Conservation (phyloP, 73 alveolate species). For the Paramecium tetraurelia region DNA sequence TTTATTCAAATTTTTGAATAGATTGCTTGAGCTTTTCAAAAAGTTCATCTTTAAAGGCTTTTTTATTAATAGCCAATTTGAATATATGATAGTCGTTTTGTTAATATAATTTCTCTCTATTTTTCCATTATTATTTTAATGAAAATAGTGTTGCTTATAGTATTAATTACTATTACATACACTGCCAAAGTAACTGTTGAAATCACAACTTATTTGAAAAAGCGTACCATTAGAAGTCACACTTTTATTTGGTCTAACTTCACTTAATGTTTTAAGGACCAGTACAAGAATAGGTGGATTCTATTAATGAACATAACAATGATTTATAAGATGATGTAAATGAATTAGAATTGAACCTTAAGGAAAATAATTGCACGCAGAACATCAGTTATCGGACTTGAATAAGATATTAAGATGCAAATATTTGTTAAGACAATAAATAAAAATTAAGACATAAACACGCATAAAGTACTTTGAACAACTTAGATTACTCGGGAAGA, state of each 20-base stretch:
- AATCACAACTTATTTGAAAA: not conserved
- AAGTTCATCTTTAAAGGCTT: not conserved
- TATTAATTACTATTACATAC: not conserved
- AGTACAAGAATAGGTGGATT: conserved; percentile 24
- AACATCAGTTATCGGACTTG: not conserved
- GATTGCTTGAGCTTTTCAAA: not conserved
- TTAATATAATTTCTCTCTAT: not conserved
- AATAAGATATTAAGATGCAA: not conserved
- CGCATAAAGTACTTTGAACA: conserved; percentile 9
- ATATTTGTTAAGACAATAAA: not conserved
- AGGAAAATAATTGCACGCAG: not conserved
- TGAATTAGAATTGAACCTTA: not conserved
- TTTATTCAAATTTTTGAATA: not conserved
- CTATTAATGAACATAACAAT: not conserved
- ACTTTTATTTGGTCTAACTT: not conserved
- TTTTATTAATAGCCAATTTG: not conserved
- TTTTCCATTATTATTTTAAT: not conserved
- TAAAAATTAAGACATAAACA: not conserved
- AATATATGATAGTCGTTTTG: conserved; percentile 6
- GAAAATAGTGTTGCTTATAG: not conserved
- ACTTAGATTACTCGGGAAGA: not conserved
- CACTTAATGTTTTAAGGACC: conserved; percentile 4
- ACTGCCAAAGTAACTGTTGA: not conserved
- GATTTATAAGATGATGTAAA: not conserved
- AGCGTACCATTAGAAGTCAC: not conserved